Percentiles rank a stretch among this genome's conserved stretches.
Conservation (phyloP, 2,329 filamentous ascomycete genomes). For the Trichoderma pleuroti region DNA sequence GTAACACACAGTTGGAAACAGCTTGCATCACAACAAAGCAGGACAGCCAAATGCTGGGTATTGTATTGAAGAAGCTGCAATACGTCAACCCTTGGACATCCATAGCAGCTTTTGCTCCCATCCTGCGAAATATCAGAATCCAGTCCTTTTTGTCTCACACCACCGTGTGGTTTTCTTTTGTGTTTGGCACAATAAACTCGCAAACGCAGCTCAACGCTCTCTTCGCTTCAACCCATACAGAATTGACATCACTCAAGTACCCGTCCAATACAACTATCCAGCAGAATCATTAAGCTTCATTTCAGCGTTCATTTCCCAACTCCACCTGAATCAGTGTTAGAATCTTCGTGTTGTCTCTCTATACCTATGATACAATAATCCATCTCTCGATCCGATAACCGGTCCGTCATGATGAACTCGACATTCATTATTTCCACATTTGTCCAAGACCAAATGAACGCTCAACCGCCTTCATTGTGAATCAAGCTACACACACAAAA, state of each 20-base stretch:
- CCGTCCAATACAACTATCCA: too few species aligned
- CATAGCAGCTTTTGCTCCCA: too few species aligned
- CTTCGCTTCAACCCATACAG: background rate
- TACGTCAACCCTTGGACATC: too few species aligned
- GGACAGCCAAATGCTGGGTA: background rate
- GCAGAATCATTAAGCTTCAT: background rate
- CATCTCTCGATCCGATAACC: background rate
- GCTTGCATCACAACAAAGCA: background rate
- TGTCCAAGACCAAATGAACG: background rate
- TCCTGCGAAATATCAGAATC: too few species aligned
- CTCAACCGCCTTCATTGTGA: background rate
- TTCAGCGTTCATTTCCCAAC: rapidly evolving
- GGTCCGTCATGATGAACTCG: background rate
- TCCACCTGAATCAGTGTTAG: background rate
- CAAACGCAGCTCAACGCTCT: background rate
- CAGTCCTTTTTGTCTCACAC: too few species aligned
- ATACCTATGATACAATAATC: too few species aligned
- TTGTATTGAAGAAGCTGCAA: background rate
- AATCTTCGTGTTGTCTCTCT: too few species aligned
- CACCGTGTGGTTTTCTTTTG: background rate
- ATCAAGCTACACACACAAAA: background rate
- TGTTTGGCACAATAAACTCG: background rate
- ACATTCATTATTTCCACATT: background rate
- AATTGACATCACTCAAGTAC: background rate
- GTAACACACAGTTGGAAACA: background rate